Conservation (phyloP, 2,329 filamentous ascomycete genomes). For the Aspergillus amoenus region DNA sequence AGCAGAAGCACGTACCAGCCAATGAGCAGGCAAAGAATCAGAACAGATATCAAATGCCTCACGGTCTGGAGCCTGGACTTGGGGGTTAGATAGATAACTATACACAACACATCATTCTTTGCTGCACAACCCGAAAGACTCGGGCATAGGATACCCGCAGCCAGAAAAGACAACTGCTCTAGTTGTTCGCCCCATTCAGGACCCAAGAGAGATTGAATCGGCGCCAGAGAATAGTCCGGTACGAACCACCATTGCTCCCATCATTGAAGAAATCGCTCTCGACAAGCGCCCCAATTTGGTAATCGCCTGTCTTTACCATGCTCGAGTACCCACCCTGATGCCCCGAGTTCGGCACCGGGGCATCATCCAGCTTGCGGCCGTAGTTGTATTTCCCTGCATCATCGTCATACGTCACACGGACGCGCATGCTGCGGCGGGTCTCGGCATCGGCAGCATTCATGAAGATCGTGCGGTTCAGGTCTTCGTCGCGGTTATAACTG, state of each 20-base stretch:
- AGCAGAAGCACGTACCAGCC: too few relatives aligned
- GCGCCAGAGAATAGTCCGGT: conserved; percentile 8
- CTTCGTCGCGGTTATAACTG: conserved; percentile 3
- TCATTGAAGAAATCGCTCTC: conserved; percentile 10
- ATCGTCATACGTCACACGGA: conserved; percentile 6
- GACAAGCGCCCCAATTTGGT: conserved; percentile 6
- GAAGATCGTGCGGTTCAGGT: conserved; percentile 7
- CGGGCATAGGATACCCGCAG: too few relatives aligned
- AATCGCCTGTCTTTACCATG: neutral
- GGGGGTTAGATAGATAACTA: too few relatives aligned
- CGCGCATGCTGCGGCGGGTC: conserved; percentile 8
- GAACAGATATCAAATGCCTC: too few relatives aligned
- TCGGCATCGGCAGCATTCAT: conserved; percentile 3
- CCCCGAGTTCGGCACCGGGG: neutral
- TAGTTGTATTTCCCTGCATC: conserved; percentile 7
- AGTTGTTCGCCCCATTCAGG: conserved; percentile 10
- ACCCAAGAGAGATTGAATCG: conserved; percentile 13
- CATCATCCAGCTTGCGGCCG: conserved; percentile 6
- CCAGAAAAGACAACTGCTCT: neutral
- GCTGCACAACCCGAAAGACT: too few relatives aligned
- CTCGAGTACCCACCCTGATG: neutral
- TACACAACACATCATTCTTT: too few relatives aligned
- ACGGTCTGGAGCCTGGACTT: too few relatives aligned
- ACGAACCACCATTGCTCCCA: neutral
- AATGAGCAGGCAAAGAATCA: too few relatives aligned